A percentile compares a stretch with the other conserved stretches of the same genome.
Conservation (phyloP, 805 yeast species). For the Sugiyamaella boreocaroliniensis region DNA sequence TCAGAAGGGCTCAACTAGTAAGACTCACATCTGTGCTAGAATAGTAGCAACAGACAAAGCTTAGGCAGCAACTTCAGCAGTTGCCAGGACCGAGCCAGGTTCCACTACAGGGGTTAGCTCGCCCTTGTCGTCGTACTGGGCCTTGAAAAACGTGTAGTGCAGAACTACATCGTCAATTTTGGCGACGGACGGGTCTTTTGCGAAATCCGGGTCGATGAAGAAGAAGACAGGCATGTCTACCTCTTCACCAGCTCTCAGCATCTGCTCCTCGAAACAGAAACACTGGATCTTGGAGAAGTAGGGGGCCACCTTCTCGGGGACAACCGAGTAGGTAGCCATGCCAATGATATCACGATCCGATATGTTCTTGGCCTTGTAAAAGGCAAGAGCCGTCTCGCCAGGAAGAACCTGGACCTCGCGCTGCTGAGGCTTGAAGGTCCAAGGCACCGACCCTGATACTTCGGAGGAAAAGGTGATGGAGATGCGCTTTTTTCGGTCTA, state of each 20-base stretch:
- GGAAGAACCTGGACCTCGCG: slow-evolving; percentile 88
- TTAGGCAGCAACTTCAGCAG: not conserved
- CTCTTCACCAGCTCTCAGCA: slow-evolving; percentile 89
- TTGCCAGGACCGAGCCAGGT: not conserved
- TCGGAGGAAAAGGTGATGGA: slow-evolving; percentile 86
- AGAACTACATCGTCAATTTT: slow-evolving; percentile 82
- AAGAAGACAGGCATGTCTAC: slow-evolving; percentile 98
- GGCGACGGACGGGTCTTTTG: slow-evolving; percentile 86
- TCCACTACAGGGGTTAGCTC: slow-evolving; percentile 19
- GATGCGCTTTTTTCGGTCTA: slow-evolving; percentile 75
- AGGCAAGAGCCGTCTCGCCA: slow-evolving; percentile 96
- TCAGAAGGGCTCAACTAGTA: too few species aligned
- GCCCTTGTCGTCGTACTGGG: slow-evolving; percentile 25
- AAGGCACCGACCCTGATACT: slow-evolving; percentile 82
- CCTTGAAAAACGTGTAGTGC: slow-evolving; percentile 83
- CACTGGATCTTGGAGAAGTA: slow-evolving; percentile 97
- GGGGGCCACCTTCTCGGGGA: slow-evolving; percentile 94
- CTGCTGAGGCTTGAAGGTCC: slow-evolving; percentile 94
- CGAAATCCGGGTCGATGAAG: slow-evolving; percentile 93
- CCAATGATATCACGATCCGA: slow-evolving; percentile 90
- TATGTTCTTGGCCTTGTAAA: slow-evolving; percentile 82
- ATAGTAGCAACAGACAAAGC: too few species aligned
- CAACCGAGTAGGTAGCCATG: slow-evolving; percentile 95
- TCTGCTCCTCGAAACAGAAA: slow-evolving; percentile 96
- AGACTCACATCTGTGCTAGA: too few species aligned